These are phyloP conservation scores for Violaceomyces palustris DNA, from an alignment of 1,284 basidiomycete species.

Conservation along the genomic window DNA sequence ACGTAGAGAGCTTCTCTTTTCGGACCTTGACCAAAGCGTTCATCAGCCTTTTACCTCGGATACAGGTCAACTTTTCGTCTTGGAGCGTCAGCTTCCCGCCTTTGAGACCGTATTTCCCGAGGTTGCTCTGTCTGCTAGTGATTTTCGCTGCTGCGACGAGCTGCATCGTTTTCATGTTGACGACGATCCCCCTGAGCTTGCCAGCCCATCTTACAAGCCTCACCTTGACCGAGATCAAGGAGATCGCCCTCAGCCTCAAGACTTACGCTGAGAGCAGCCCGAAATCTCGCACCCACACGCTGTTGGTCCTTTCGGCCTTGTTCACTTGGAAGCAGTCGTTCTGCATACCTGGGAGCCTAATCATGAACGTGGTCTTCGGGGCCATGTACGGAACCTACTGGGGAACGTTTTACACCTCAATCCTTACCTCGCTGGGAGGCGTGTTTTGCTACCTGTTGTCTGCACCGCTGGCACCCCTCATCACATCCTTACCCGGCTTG, in stretches of 20 bases:
- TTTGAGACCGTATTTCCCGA: slow-evolving; percentile 36
- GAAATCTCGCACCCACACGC: slow-evolving; percentile 36
- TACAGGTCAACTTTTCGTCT: slow-evolving; percentile 21
- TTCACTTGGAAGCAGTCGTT: slow-evolving; percentile 52
- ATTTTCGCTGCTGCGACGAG: slow-evolving; percentile 42
- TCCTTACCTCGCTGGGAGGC: slow-evolving; percentile 47
- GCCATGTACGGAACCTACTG: slow-evolving; percentile 49
- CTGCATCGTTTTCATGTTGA: slow-evolving; percentile 37
- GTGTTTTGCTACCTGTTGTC: slow-evolving; percentile 46
- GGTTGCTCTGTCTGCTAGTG: slow-evolving; percentile 28
- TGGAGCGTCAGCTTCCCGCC: slow-evolving; percentile 24
- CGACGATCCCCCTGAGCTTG: slow-evolving; percentile 44
- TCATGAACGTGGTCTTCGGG: slow-evolving; percentile 51
- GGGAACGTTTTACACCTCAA: slow-evolving; percentile 44
- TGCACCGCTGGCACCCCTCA: slow-evolving; percentile 35
- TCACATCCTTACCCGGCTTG: slow-evolving; percentile 38
- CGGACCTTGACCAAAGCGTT: slow-evolving; percentile 9
- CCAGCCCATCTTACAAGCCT: slow-evolving; percentile 46
- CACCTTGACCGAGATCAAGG: slow-evolving; percentile 46
- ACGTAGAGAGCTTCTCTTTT: slow-evolving; percentile 19
- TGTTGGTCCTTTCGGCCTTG: slow-evolving; percentile 40
- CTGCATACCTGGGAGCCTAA: slow-evolving; percentile 46
- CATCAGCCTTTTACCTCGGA: slow-evolving; percentile 12
- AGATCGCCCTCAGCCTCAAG: slow-evolving; percentile 38
- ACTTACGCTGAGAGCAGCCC: slow-evolving; percentile 32